Evolutionary conservation across 2,329 filamentous ascomycete species (phyloP), one percentile per base, ranked within the genome.

Genomic region (Pseudogymnoascus sp.): DNA sequence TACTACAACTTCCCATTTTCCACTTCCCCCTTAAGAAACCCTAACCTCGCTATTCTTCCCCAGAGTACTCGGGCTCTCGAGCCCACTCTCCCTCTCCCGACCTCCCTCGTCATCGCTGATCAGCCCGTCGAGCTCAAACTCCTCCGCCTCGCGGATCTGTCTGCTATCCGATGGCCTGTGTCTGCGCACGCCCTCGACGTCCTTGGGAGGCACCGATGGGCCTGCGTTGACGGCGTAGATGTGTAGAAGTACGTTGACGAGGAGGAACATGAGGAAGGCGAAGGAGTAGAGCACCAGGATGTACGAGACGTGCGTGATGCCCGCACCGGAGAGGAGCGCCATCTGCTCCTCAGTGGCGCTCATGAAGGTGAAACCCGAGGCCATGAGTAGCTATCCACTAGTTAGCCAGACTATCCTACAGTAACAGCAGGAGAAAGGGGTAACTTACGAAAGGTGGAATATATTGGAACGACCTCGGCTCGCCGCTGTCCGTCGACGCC

Each of bases 281-380:
- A 97, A 81, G 70, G 91, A 96, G 81, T 89, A 97, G 8, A 97
- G 79, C 62, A 97, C 93, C 25, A 99, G 82, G 42, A 97, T 86
- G 75, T 97, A 99, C 4, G 93, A 89, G 44, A 97, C 90, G 72
- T 96, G 91, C 25, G 92, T 92, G 70, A 97, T 87, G 64, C 87
- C 82, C 0, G 90, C 89, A 40, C 84, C 79, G 42, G 85, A 82
- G 4, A 97, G 80, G 1, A 97, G 79, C 21, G 81, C 72, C 90
- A 97, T 96, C 76, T 97, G 95, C 77, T 99, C 93, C 74, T 97
- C 95, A 0, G 92, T 97, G 14, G 95, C 93, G 34, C 91, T 90
- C 92, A 97, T 96, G 78, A 99, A 99, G 42, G 99, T 82, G 78
- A 97, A 96, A 1, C 95, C 95, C 3, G 93, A 89, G 5, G 93